Evolutionary conservation across 495 filamentous ascomycete genomes (phyloP).

Genomic region (Cudoniella acicularis): DNA sequence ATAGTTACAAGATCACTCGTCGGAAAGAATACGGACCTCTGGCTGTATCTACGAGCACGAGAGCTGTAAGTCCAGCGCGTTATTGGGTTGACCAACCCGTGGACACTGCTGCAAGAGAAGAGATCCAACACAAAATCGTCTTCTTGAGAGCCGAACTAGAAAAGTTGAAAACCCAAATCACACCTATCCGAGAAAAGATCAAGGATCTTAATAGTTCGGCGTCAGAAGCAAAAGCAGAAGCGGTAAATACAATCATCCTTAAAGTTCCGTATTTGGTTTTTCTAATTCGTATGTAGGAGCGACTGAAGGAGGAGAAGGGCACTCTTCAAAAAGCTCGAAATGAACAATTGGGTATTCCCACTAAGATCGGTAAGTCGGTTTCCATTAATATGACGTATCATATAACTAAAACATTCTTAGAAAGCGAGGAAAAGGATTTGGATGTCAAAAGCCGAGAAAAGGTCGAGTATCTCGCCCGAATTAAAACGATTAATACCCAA

Average conservation of each 20-base stretch:
- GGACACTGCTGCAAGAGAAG: conserved; percentile 55
- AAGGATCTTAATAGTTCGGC: too few species aligned
- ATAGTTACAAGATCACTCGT: conserved; percentile 54
- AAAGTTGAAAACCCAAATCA: conserved; percentile 32
- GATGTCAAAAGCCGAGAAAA: conserved; percentile 39
- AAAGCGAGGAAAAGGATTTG: conserved; percentile 49
- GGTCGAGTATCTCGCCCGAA: conserved; percentile 35
- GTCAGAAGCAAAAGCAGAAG: conserved; percentile 33
- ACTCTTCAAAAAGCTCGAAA: conserved; percentile 58
- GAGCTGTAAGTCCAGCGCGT: conserved; percentile 47
- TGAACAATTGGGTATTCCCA: conserved; percentile 62
- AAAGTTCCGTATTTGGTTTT: not conserved
- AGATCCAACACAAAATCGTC: conserved; percentile 40
- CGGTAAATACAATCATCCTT: conserved; percentile 24
- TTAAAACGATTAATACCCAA: conserved; percentile 42
- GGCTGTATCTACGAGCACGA: conserved; percentile 62
- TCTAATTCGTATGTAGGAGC: conserved; percentile 21
- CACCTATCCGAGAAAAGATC: conserved; percentile 29
- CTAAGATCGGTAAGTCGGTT: conserved; percentile 60
- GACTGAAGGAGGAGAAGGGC: conserved; percentile 35
- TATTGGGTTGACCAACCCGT: conserved; percentile 78
- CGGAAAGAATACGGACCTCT: conserved; percentile 70
- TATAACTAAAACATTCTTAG: conserved; percentile 34
- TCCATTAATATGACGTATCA: too few species aligned
- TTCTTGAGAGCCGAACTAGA: conserved; percentile 35